These are phyloP conservation scores for Ochetophila trinervis DNA, from an alignment of 306 rosid species.

Conservation along the genomic window DNA sequence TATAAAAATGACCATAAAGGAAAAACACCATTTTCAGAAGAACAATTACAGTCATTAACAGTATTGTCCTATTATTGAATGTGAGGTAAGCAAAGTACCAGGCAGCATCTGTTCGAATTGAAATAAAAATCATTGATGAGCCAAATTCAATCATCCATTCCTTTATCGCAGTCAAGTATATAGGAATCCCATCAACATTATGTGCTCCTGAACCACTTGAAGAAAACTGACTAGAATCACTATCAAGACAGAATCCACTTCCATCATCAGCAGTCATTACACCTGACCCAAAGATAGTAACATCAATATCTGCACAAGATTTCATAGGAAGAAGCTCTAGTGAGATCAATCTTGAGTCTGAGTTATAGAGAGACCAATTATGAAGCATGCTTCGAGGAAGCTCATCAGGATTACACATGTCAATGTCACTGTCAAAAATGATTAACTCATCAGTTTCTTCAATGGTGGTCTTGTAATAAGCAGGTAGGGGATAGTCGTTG, in stretches of 20 bases:
- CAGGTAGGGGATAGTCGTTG: conserved; percentile 90
- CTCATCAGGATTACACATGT: conserved; percentile 48
- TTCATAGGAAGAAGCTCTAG: conserved; percentile 98
- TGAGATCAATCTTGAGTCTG: conserved; percentile 81
- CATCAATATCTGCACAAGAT: conserved; percentile 89
- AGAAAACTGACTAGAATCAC: conserved; percentile 56
- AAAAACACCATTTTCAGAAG: not conserved
- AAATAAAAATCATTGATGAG: conserved; percentile 74
- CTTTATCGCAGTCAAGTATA: conserved; percentile 82
- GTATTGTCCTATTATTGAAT: not conserved
- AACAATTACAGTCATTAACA: not conserved
- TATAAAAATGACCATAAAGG: not conserved
- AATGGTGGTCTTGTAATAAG: conserved; percentile 65
- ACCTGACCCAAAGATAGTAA: conserved; percentile 88
- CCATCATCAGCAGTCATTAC: conserved; percentile 84
- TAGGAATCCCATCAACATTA: conserved; percentile 74
- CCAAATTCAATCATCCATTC: conserved; percentile 99
- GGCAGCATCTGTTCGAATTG: conserved; percentile 90
- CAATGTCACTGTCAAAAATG: conserved; percentile 56
- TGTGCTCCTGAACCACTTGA: conserved; percentile 48
- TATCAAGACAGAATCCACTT: conserved; percentile 75
- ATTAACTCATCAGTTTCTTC: conserved; percentile 76
- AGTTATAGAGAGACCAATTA: conserved; percentile 83
- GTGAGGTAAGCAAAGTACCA: conserved; percentile 53
- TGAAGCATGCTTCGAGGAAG: conserved; percentile 87